phyloP scores from a whole-genome alignment of 805 yeast genomes.

The Isabelozyma heimii region DNA sequence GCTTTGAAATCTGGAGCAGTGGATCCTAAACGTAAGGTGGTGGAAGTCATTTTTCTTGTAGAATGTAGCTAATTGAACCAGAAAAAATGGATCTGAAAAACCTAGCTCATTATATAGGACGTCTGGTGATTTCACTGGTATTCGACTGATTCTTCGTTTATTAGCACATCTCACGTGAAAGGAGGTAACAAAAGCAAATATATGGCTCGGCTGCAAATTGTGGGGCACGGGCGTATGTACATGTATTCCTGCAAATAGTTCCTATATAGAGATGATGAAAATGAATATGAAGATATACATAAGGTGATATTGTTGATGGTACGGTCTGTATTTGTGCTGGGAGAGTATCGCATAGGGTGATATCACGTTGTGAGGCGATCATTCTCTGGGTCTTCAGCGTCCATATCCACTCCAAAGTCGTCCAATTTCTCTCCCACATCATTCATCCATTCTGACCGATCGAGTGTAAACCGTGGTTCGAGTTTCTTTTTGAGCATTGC shows the following conservation, averaged over 20 bases:
- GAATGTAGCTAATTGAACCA: not conserved
- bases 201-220: not conserved
- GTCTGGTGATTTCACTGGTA: not conserved
- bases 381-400: conserved; percentile 46
- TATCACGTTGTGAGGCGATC: conserved; percentile 2
- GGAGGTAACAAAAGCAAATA: not conserved
- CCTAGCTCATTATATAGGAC: not conserved
- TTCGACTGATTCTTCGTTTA: conserved; percentile 5
- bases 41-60: conserved; percentile 8
- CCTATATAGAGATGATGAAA: not conserved
- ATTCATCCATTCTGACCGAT: conserved; percentile 62
- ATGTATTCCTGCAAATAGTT: no score
- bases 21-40: conserved; percentile 67
- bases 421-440: conserved; percentile 78
- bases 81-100: not conserved
- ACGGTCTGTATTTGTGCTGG: not conserved
- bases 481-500: conserved; percentile 26
- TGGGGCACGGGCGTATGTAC: not conserved
- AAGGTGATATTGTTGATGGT: not conserved
- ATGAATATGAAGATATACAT: not conserved
- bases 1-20: conserved; percentile 87
- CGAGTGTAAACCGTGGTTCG: conserved; percentile 35
- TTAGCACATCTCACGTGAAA: not conserved
- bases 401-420: conserved; percentile 86
- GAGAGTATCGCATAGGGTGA: not conserved